Conservation (phyloP, 805 yeast species). For the Candida boidinii region DNA sequence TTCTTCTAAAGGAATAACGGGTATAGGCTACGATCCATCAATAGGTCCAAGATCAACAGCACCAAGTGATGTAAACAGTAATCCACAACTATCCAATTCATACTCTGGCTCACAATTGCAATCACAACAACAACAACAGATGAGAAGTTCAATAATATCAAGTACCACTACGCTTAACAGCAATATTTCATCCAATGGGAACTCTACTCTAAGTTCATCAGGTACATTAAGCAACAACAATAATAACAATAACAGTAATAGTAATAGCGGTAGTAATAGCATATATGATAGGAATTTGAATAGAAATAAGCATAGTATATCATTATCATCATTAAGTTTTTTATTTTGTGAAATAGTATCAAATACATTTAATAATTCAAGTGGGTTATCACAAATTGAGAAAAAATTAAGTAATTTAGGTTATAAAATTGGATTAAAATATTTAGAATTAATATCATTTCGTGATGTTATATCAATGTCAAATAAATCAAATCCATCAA, state of each 20-base stretch:
- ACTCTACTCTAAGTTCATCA: too few relatives aligned
- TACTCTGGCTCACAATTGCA: too few relatives aligned
- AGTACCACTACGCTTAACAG: too few relatives aligned
- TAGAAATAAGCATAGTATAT: conserved; percentile 59
- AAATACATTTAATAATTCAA: conserved; percentile 51
- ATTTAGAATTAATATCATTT: conserved; percentile 58
- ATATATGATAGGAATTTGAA: conserved; percentile 66
- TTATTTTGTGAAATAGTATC: conserved; percentile 64
- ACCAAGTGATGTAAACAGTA: too few relatives aligned
- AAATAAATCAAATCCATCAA: conserved; percentile 57
- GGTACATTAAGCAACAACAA: too few relatives aligned
- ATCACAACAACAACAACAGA: too few relatives aligned
- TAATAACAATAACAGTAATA: conserved; percentile 10
- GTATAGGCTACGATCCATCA: conserved; percentile 21
- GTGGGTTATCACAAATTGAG: conserved; percentile 62
- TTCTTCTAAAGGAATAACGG: conserved; percentile 11
- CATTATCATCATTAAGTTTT: conserved; percentile 57
- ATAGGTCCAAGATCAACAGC: conserved; percentile 23
- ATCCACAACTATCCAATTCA: conserved; percentile 1
- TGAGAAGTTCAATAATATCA: too few relatives aligned
- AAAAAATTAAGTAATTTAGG: conserved; percentile 59
- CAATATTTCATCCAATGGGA: too few relatives aligned
- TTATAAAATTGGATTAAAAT: conserved; percentile 66
- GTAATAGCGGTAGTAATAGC: conserved; percentile 18
- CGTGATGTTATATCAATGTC: conserved; percentile 41